phyloP scores from a whole-genome alignment of 768 basidiomycete genomes.

The Termitomyces eurrhizus region DNA sequence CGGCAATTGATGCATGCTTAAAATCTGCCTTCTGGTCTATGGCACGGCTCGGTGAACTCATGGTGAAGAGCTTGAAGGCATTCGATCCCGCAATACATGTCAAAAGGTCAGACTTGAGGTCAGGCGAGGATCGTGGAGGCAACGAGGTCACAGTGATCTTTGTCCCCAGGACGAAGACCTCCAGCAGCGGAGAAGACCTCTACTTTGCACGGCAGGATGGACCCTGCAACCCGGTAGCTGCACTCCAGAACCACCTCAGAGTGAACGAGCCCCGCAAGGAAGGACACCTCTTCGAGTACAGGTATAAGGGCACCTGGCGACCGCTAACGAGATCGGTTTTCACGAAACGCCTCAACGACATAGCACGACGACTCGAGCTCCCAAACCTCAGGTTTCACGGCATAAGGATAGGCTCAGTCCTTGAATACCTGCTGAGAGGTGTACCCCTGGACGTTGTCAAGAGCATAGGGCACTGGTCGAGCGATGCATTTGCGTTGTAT shows the following conservation, averaged over 20 bases:
- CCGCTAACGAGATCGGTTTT: slow-evolving; percentile 22
- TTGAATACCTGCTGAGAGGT: slow-evolving; percentile 22
- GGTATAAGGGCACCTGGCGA: neutral
- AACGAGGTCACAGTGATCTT: slow-evolving; percentile 13
- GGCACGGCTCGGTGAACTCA: no score
- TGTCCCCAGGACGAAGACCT: slow-evolving; percentile 17
- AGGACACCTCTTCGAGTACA: slow-evolving; percentile 11
- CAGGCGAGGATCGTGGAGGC: slow-evolving; percentile 1
- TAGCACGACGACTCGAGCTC: neutral
- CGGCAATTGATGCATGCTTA: no score
- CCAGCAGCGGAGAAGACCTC: no score
- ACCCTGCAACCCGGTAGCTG: slow-evolving; percentile 4
- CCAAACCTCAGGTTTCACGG: slow-evolving; percentile 14
- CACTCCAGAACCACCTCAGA: neutral
- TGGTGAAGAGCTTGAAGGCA: no score
- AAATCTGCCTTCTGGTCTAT: no score
- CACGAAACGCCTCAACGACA: slow-evolving; percentile 6
- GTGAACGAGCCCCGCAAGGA: slow-evolving; percentile 9
- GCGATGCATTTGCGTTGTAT: slow-evolving; percentile 3
- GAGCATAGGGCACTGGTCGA: slow-evolving; percentile 5
- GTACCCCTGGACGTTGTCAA: neutral
- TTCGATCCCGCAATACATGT: no score
- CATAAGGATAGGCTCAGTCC: no score
- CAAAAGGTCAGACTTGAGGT: no score
- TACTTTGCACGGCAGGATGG: slow-evolving; percentile 15